Conservation (phyloP, 345 rosid genomes). For the rapeseed (Brassica napus) region Da-Ae NC_063452.1:55188501-55189000, state of each 20-base stretch:
- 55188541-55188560: not conserved
- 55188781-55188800: not conserved
- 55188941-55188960: conserved; percentile 1
- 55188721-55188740: too few species aligned
- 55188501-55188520: not conserved
- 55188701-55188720: not conserved
- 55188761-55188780: too few species aligned
- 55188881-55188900: not conserved
- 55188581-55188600: too few species aligned
- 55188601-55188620: not conserved
- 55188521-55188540: not conserved
- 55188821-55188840: not conserved
- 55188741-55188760: too few species aligned
- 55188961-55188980: not conserved
- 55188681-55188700: not conserved
- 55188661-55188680: not conserved
- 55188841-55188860: not conserved
- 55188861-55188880: not conserved
- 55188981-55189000: not conserved
- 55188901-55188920: not conserved
- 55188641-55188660: too few species aligned
- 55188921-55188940: not conserved
- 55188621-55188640: not conserved
- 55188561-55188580: too few species aligned
- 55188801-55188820: not conserved